Evolutionary conservation across 805 yeast species (phyloP).

Genomic region (Hanseniaspora hatyaiensis): DNA sequence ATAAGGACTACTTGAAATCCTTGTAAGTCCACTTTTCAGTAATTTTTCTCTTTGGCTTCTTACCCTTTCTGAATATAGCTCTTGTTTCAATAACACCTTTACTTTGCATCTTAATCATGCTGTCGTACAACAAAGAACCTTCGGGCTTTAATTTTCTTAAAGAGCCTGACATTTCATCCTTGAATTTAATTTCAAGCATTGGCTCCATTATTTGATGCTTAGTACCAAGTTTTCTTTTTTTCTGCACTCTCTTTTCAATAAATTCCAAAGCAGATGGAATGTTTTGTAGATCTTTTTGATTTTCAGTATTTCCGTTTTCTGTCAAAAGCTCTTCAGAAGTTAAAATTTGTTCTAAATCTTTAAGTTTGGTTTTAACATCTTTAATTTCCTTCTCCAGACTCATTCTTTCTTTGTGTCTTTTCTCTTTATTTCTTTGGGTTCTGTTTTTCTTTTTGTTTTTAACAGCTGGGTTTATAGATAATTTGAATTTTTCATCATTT

Average conservation of each 20-base stretch:
- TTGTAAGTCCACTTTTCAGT: conserved; percentile 92
- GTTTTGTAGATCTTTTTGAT: conserved; percentile 17
- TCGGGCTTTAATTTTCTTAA: conserved; percentile 78
- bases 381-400: conserved; percentile 47
- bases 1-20: conserved; percentile 57
- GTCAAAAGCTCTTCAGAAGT: conserved; percentile 31
- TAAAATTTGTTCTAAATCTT: conserved; percentile 38
- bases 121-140: conserved; percentile 74
- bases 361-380: conserved; percentile 47
- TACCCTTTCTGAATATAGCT: conserved; percentile 47
- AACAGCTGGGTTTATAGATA: conserved; percentile 67
- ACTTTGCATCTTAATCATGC: conserved; percentile 69
- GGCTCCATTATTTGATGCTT: conserved; percentile 38
- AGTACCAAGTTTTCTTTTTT: conserved; percentile 35
- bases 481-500: conserved; percentile 30
- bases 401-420: conserved; percentile 47
- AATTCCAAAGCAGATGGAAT: conserved; percentile 19
- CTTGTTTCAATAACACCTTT: conserved; percentile 81
- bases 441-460: conserved; percentile 60
- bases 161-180: conserved; percentile 80
- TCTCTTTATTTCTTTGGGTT: conserved; percentile 61
- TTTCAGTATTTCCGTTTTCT: conserved; percentile 18
- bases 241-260: conserved; percentile 27
- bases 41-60: conserved; percentile 58
- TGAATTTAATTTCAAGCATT: conserved; percentile 61